Percentiles rank a stretch among this genome's conserved stretches.
phyloP scores from a whole-genome alignment of 192 early-diverging fungal species.

The Ramicandelaber brevisporus region DNA sequence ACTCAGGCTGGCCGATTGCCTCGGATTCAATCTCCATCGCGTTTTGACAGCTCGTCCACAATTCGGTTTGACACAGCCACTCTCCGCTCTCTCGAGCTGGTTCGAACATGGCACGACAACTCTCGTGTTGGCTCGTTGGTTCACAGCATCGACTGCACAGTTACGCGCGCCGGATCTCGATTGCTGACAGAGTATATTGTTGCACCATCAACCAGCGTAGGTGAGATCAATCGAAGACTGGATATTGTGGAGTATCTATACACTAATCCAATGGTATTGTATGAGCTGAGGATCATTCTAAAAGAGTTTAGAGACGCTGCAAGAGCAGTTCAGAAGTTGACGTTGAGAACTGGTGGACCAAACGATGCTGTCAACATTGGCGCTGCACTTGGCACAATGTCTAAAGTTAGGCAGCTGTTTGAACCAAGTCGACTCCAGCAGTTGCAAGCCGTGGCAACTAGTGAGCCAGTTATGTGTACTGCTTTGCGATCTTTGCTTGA shows the following conservation, averaged over 20 bases:
- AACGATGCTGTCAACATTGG: conserved; percentile 33
- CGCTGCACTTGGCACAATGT: conserved; percentile 23
- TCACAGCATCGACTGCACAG: conserved; percentile 43
- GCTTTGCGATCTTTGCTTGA: no score
- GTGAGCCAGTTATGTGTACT: no score
- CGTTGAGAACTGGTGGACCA: conserved; percentile 30
- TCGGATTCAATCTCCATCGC: conserved; percentile 30
- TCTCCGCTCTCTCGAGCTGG: conserved; percentile 49
- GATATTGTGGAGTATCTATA: conserved; percentile 53
- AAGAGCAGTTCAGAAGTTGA: conserved; percentile 39
- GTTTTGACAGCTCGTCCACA: conserved; percentile 20
- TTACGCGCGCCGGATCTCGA: conserved; percentile 51
- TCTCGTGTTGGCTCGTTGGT: conserved; percentile 33
- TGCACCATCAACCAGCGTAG: conserved; percentile 33
- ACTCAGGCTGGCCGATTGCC: conserved; percentile 39
- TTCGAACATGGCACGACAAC: conserved; percentile 23
- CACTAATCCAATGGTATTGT: conserved; percentile 19
- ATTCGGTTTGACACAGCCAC: conserved; percentile 63
- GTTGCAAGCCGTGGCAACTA: background rate
- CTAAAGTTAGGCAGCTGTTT: no score
- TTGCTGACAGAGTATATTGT: conserved; percentile 40
- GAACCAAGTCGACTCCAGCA: background rate
- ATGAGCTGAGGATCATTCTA: conserved; percentile 21
- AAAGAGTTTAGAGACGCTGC: conserved; percentile 32
- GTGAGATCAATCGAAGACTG: conserved; percentile 37